Evolutionary conservation across 768 basidiomycete genomes (phyloP).

Genomic region (Coprinopsis strossmayeri): DNA sequence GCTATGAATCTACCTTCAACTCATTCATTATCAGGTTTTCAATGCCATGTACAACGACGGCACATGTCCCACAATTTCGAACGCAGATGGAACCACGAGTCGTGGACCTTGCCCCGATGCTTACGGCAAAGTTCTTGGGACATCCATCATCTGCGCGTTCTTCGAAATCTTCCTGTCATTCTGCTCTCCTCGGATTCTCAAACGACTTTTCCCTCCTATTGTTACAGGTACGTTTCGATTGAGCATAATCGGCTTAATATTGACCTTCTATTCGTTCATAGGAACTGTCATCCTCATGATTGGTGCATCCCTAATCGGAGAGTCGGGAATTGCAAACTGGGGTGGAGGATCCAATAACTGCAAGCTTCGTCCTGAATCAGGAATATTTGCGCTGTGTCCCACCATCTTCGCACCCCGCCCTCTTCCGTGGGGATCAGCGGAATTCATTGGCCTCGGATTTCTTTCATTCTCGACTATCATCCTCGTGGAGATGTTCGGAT

Average conservation of each 20-base stretch:
- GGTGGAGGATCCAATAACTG: constrained; percentile 80
- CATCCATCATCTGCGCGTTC: constrained; percentile 71
- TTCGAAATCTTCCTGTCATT: constrained; percentile 78
- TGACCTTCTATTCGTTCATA: constrained; percentile 16
- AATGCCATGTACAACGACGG: constrained; percentile 72
- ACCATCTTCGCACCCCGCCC: constrained; percentile 64
- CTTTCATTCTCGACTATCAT: constrained; percentile 73
- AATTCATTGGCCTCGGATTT: constrained; percentile 86
- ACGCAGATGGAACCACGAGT: constrained; percentile 52
- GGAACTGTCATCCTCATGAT: constrained; percentile 79
- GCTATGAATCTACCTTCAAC: background rate
- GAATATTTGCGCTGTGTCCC: constrained; percentile 69
- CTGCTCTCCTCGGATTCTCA: constrained; percentile 54
- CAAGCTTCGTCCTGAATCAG: constrained; percentile 47
- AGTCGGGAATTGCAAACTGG: constrained; percentile 75
- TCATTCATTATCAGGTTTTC: constrained; percentile 47
- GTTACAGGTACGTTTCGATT: constrained; percentile 57
- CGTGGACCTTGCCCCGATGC: constrained; percentile 69
- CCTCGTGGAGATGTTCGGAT: constrained; percentile 76
- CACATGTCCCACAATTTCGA: constrained; percentile 58
- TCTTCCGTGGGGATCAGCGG: constrained; percentile 72
- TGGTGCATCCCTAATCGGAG: constrained; percentile 69
- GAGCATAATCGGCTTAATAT: too few relatives aligned
- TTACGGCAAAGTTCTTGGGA: constrained; percentile 73
- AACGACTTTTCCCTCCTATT: constrained; percentile 71